Evolutionary conservation across 1,139 yeast species (phyloP).

Genomic region (Kodamaea sp.): DNA sequence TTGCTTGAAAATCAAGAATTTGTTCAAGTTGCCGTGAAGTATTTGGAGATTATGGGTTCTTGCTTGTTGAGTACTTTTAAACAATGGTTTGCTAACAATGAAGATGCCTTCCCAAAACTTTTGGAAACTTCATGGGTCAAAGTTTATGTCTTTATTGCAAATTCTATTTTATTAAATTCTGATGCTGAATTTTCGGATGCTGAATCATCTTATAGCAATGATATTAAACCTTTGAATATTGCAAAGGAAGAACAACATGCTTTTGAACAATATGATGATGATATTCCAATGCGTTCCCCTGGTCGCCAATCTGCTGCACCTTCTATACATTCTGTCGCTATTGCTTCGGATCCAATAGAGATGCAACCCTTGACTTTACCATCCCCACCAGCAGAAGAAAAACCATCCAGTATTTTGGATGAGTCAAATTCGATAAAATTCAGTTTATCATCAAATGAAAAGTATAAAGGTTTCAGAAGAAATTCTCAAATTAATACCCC

Average conservation of each 20-base stretch:
- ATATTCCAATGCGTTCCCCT: slow-evolving; percentile 7
- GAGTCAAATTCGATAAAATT: slow-evolving; percentile 17
- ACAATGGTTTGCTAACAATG: slow-evolving; percentile 32
- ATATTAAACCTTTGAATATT: slow-evolving; percentile 14
- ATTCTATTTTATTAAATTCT: slow-evolving; percentile 26
- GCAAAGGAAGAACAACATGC: not conserved
- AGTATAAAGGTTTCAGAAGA: slow-evolving; percentile 47
- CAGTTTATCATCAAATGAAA: slow-evolving; percentile 30
- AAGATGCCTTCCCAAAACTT: slow-evolving; percentile 24
- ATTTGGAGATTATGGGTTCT: slow-evolving; percentile 45
- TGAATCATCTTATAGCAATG: slow-evolving; percentile 11
- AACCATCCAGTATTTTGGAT: slow-evolving; percentile 11
- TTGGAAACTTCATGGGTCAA: slow-evolving; percentile 42
- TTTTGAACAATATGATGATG: slow-evolving; percentile 4
- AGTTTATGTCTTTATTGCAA: slow-evolving; percentile 40
- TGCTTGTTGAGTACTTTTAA: slow-evolving; percentile 39
- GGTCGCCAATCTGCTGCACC: slow-evolving; percentile 1
- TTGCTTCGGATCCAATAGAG: too few relatives aligned
- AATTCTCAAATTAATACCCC: slow-evolving; percentile 24
- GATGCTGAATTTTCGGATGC: slow-evolving; percentile 13
- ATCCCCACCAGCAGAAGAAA: not conserved
- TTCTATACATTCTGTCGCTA: not conserved
- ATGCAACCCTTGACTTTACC: slow-evolving; percentile 1
- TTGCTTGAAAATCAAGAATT: slow-evolving; percentile 31
- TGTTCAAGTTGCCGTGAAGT: slow-evolving; percentile 23